Conservation (phyloP, 2,329 filamentous ascomycete species). For the Sarocladium oryzae region DNA sequence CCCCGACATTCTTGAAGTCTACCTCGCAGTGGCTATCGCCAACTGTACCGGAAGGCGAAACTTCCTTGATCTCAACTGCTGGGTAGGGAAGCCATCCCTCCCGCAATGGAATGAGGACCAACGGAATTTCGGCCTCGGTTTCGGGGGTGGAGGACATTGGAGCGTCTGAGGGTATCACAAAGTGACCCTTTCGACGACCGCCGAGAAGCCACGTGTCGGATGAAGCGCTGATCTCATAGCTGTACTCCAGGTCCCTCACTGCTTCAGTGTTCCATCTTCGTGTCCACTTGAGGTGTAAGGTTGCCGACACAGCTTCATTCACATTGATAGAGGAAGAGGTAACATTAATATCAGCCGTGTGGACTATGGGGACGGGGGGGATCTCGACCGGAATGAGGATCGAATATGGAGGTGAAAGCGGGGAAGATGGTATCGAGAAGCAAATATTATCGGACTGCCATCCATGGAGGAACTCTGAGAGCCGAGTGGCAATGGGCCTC, state of each 20-base stretch:
- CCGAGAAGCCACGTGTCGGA: slow-evolving; percentile 79
- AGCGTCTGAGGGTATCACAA: slow-evolving; percentile 46
- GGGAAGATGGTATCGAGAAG: slow-evolving; percentile 18
- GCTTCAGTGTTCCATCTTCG: slow-evolving; percentile 51
- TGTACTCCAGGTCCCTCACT: slow-evolving; percentile 58
- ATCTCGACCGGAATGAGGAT: slow-evolving; percentile 89
- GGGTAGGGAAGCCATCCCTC: slow-evolving; percentile 75
- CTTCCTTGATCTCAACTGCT: slow-evolving; percentile 67
- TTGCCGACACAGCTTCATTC: slow-evolving; percentile 60
- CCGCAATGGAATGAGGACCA: slow-evolving; percentile 75
- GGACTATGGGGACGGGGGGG: slow-evolving; percentile 73
- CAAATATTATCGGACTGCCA: slow-evolving; percentile 25
- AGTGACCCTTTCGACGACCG: slow-evolving; percentile 72
- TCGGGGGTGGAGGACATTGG: slow-evolving; percentile 31
- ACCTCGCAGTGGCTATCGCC: slow-evolving; percentile 76
- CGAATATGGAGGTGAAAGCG: slow-evolving; percentile 41
- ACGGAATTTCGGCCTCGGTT: slow-evolving; percentile 52
- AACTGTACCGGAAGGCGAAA: slow-evolving; percentile 29
- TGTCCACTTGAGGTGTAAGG: slow-evolving; percentile 56
- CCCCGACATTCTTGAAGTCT: slow-evolving; percentile 71
- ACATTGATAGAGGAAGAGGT: slow-evolving; percentile 33
- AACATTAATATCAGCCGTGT: slow-evolving; percentile 66
- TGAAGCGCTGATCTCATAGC: slow-evolving; percentile 72
- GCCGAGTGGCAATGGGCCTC: slow-evolving; percentile 22
- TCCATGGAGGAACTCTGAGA: slow-evolving; percentile 22